These are phyloP conservation scores for Amylocystis lapponica DNA, from an alignment of 768 basidiomycete species.

Conservation along the genomic window DNA sequence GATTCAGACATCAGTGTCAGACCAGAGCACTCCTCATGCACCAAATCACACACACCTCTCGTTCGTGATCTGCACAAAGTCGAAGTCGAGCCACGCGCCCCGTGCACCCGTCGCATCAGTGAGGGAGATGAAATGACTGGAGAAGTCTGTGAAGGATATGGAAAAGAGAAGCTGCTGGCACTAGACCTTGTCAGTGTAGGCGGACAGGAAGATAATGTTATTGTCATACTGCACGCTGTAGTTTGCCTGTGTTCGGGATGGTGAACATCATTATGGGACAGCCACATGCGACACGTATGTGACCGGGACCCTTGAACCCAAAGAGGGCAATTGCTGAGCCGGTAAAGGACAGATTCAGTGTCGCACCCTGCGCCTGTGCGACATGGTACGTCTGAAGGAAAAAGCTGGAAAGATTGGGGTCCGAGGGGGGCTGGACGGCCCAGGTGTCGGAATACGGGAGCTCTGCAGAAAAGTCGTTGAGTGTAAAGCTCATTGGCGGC, in stretches of 20 bases:
- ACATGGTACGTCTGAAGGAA: conserved; percentile 24
- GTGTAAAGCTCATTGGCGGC: conserved; percentile 27
- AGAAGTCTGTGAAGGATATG: conserved; percentile 5
- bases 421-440: conserved; percentile 18
- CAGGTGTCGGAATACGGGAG: conserved; percentile 19
- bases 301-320: conserved; percentile 24
- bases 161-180: conserved; percentile 23
- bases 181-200: conserved; percentile 7
- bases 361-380: conserved; percentile 17
- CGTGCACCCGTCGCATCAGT: conserved; percentile 7
- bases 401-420: conserved; percentile 15
- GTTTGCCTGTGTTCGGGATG: conserved; percentile 10
- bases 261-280: not conserved
- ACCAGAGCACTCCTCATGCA: too few relatives aligned
- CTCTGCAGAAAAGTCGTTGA: conserved; percentile 23
- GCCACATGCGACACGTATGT: conserved; percentile 13
- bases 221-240: conserved; percentile 20
- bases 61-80: conserved; percentile 20
- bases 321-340: conserved; percentile 20
- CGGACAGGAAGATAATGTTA: conserved; percentile 16
- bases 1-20: too few relatives aligned
- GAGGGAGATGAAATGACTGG: conserved; percentile 17
- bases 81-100: conserved; percentile 23
- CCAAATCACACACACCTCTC: conserved; percentile 5
- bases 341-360: conserved; percentile 15